phyloP scores from a whole-genome alignment of 2,329 filamentous ascomycete genomes.

The Colletotrichum musicola region DNA sequence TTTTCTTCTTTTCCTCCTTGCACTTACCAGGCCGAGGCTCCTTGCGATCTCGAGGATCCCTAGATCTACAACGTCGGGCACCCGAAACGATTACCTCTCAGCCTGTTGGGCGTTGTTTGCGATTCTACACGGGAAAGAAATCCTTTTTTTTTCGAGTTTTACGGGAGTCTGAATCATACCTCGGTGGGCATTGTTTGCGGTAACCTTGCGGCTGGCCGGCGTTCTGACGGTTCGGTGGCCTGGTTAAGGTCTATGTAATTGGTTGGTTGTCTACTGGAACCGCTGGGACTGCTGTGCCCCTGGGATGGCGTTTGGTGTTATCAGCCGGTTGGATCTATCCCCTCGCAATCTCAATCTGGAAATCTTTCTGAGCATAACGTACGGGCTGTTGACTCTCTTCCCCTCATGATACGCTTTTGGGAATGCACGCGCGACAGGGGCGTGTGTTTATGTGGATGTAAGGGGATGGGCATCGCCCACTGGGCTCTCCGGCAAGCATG shows the following conservation, averaged over 20 bases:
- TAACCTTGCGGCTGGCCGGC: conserved; percentile 18
- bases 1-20: conserved; percentile 30
- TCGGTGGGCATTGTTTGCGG: conserved; percentile 16
- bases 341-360: conserved; percentile 9
- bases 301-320: conserved; percentile 26
- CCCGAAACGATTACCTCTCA: not conserved
- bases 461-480: not conserved
- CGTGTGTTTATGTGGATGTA: not conserved
- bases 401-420: not conserved
- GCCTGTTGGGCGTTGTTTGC: not conserved
- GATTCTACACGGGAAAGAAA: not conserved
- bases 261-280: not conserved
- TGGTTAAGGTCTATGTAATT: conserved; percentile 8
- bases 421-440: not conserved
- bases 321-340: not conserved
- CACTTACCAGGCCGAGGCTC: conserved; percentile 19
- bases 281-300: no score
- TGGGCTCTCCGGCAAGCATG: not conserved
- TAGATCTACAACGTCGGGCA: conserved; percentile 32
- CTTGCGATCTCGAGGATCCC: conserved; percentile 17
- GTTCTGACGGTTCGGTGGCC: conserved; percentile 17
- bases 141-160: conserved; percentile 13
- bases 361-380: not conserved
- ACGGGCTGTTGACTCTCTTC: not conserved
- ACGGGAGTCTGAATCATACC: not conserved